These are phyloP conservation scores for Clarireedia paspali DNA, from an alignment of 2,329 filamentous ascomycete genomes.

Conservation along the genomic window DNA sequence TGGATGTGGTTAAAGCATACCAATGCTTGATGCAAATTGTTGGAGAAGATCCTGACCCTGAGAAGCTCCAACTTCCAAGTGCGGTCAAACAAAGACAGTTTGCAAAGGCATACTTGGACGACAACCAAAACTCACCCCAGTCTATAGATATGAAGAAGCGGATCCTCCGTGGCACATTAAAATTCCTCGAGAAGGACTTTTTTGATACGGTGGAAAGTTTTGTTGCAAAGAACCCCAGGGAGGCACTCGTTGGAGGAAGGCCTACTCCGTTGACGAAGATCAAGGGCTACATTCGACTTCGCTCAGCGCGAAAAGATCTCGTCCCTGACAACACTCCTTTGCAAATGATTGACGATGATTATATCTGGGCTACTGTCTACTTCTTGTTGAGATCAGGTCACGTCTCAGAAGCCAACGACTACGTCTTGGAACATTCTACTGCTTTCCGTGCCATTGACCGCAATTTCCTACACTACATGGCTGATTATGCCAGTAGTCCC, in stretches of 20 bases:
- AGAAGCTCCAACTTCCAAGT: slow-evolving; percentile 50
- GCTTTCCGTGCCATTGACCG: slow-evolving; percentile 88
- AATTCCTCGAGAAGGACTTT: slow-evolving; percentile 75
- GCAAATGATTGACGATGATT: slow-evolving; percentile 73
- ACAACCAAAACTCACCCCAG: slow-evolving; percentile 55
- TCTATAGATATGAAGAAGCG: slow-evolving; percentile 65
- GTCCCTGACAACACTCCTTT: slow-evolving; percentile 74
- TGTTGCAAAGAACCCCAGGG: slow-evolving; percentile 75
- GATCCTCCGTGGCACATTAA: slow-evolving; percentile 72
- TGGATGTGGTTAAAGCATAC: slow-evolving; percentile 76
- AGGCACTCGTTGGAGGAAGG: slow-evolving; percentile 82
- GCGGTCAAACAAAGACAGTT: slow-evolving; percentile 71
- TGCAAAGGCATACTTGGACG: slow-evolving; percentile 68
- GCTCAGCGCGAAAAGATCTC: slow-evolving; percentile 72
- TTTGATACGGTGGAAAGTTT: slow-evolving; percentile 67
- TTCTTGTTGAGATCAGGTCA: slow-evolving; percentile 83
- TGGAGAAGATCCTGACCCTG: slow-evolving; percentile 57
- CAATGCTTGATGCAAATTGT: slow-evolving; percentile 72
- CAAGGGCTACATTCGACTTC: slow-evolving; percentile 81
- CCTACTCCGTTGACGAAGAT: slow-evolving; percentile 87
- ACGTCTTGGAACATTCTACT: slow-evolving; percentile 70
- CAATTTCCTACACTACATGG: slow-evolving; percentile 81
- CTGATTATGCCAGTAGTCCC: slow-evolving; percentile 69
- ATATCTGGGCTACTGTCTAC: slow-evolving; percentile 90
- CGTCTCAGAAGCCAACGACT: slow-evolving; percentile 74